Conservation (phyloP, 2,329 filamentous ascomycete species). For the Orbilia brochopaga region DNA sequence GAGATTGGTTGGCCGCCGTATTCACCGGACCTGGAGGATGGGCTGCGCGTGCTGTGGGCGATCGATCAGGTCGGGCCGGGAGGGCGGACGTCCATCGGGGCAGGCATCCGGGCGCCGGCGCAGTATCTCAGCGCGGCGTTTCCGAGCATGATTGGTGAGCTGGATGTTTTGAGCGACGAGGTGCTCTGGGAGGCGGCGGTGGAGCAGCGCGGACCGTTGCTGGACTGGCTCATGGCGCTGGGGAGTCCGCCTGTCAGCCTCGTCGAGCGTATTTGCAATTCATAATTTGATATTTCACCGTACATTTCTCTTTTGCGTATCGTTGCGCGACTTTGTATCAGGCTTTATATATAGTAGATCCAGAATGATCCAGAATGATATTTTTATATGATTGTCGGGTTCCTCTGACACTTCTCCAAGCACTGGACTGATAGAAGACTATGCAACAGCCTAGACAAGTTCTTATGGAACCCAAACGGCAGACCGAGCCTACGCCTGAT, state of each 20-base stretch:
- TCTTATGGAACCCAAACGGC: constrained; percentile 50
- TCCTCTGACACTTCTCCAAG: constrained; percentile 51
- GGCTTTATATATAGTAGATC: no score
- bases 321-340: no score
- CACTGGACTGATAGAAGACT: constrained; percentile 22
- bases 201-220: constrained; percentile 12
- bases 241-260: constrained; percentile 25
- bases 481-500: constrained; percentile 37
- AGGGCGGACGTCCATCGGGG: not conserved
- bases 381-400: constrained; percentile 30
- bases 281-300: not conserved
- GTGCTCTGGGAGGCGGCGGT: constrained; percentile 25
- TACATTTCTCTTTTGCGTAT: not conserved
- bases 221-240: constrained; percentile 24
- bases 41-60: constrained; percentile 20
- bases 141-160: not conserved
- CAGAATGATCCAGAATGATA: not conserved
- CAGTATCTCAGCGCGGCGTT: no score
- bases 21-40: constrained; percentile 14
- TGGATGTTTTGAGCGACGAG: constrained; percentile 12
- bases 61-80: not conserved
- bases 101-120: not conserved
- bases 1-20: constrained; percentile 14
- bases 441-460: constrained; percentile 41
- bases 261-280: not conserved